Evolutionary conservation across 192 early-diverging fungal species (phyloP).

Genomic region (Spinellus fusiger): DNA sequence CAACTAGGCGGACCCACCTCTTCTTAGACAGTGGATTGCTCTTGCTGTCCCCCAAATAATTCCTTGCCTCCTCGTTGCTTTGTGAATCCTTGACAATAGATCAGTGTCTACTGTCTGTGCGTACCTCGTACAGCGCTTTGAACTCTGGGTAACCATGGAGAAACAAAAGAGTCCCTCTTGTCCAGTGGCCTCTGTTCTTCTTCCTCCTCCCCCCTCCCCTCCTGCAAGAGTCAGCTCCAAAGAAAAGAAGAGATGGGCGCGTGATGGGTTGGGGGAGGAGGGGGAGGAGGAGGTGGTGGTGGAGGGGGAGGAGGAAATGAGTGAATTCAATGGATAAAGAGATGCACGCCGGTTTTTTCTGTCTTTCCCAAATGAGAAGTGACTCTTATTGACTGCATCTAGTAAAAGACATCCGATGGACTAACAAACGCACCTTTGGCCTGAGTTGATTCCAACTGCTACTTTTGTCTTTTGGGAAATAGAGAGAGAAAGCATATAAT

Average conservation of each 20-base stretch:
- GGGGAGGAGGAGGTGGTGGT: no score
- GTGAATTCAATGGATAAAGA: neutral
- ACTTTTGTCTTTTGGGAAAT: no score
- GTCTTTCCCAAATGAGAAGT: neutral
- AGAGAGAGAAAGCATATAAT: no score
- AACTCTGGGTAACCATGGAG: neutral
- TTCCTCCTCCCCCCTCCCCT: no score
- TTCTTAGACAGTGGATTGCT: neutral
- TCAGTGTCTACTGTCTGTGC: neutral
- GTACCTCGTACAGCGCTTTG: slow-evolving; percentile 1
- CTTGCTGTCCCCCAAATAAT: neutral
- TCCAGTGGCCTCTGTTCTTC: neutral
- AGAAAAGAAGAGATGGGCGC: no score
- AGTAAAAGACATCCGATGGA: no score
- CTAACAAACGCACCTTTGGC: no score
- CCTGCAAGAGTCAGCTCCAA: no score
- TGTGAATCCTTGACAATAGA: neutral
- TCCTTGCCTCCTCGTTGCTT: neutral
- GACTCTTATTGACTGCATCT: no score
- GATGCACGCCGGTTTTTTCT: neutral
- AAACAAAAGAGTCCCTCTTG: neutral
- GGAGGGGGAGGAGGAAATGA: neutral
- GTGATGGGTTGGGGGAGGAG: no score
- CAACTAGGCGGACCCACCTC: neutral
- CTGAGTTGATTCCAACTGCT: no score